phyloP scores from a whole-genome alignment of 148 eudicot genomes.

The Rhododendron ferrugineum region DNA sequence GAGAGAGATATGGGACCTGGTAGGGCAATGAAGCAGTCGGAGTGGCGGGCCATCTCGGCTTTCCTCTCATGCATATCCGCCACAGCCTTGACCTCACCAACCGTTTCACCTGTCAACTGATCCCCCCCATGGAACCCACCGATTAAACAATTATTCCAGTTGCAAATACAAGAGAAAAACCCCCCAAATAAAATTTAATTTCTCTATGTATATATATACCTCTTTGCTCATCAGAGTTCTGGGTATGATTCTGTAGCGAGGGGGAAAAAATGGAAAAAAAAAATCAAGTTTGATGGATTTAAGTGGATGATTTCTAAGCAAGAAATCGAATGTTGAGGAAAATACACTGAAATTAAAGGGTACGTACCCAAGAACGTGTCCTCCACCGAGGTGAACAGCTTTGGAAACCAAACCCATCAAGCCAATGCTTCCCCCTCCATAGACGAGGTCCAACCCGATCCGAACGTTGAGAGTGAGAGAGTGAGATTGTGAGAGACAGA shows the following conservation, averaged over 20 bases:
- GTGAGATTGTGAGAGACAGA: too few species aligned
- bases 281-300: neutral
- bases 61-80: conserved; percentile 69
- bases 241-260: conserved; percentile 35
- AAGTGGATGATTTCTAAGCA: neutral
- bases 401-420: too few species aligned
- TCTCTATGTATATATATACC: conserved; percentile 18
- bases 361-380: conserved; percentile 61
- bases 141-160: too few species aligned
- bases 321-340: neutral
- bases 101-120: conserved; percentile 58
- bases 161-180: neutral
- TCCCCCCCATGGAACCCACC: too few species aligned
- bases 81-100: conserved; percentile 53
- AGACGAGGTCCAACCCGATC: too few species aligned
- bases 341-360: neutral
- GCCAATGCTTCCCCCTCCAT: too few species aligned
- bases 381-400: conserved; percentile 22
- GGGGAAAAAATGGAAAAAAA: neutral
- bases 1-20: conserved; percentile 41
- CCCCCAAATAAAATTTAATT: neutral
- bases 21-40: conserved; percentile 73
- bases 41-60: conserved; percentile 69
- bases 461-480: too few species aligned
- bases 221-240: conserved; percentile 44